Base-by-base conservation (phyloP, 148 eudicot species). In the Fallopia convolvulus region DNA sequence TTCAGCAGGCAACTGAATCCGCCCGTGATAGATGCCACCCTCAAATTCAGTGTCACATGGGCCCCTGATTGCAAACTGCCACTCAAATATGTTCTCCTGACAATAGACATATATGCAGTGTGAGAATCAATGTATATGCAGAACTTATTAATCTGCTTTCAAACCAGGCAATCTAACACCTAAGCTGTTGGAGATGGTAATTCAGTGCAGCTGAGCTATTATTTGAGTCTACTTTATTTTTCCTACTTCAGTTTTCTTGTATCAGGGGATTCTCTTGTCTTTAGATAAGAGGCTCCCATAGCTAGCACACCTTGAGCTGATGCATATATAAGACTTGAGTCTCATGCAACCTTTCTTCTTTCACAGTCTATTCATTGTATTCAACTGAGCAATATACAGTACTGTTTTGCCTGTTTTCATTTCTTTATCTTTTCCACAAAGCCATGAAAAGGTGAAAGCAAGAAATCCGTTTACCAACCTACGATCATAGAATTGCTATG, bases 61-160 rank as follows among this genome's bases (percentile, higher is more conserved):
- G 41, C 99, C 99, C 82, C 94, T 89, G 63, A 95, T 90, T 50
- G 97, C 99, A 83, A 95, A 95, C 78, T 95, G 99, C 99, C 98
- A 95, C 76, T 95, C 99, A 84, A 95, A 95, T 77, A 95, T 89
- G 53, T 95, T 95, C 80, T 93, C 99, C 99, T 95, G 84, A 12
- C 74, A 81, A 44, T 9, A 70, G 23, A 65, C 17, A 61, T 21
- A 66, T 40, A 56, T 15, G 20, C 4, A 70, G 46, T 5, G 33
- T 18, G 20, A 6, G 2, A 6, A 21, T 5, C 17, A 21, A 56
- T 23, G 36, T 60, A 11, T 60, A 30, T 8, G 5, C 36, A 0
- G 9, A 1, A 60, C 68, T 60, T 60, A 53, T 53, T 20, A 26
- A 60, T 26, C 33, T 10, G 20, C 68, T 3, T 60, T 60, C 36